Percentiles rank a stretch among this genome's conserved stretches.
These are phyloP conservation scores for Dissophora ornata DNA, from an alignment of 192 early-diverging fungal species.

Conservation along the genomic window DNA sequence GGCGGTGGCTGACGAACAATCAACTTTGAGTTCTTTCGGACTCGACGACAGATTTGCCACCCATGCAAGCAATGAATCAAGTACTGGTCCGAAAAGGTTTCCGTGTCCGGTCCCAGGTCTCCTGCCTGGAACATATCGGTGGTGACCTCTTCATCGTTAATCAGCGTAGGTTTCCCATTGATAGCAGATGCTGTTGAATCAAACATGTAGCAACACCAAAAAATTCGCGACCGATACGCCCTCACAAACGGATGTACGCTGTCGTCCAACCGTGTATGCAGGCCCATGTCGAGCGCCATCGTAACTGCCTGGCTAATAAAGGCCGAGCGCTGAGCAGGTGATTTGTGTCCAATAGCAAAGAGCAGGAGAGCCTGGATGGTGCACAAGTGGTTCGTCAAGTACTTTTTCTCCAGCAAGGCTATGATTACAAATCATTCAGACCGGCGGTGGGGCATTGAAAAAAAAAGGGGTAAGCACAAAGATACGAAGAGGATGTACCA, in stretches of 20 bases:
- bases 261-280: conserved; percentile 32
- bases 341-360: conserved; percentile 52
- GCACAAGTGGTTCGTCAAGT: conserved; percentile 47
- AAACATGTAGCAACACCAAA: conserved; percentile 50
- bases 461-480: no score
- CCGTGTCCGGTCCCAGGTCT: conserved; percentile 41
- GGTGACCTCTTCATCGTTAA: conserved; percentile 46
- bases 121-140: conserved; percentile 40
- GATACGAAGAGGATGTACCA: no score
- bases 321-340: conserved; percentile 42
- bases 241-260: conserved; percentile 18
- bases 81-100: conserved; percentile 48
- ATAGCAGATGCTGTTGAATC: conserved; percentile 48
- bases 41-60: conserved; percentile 42
- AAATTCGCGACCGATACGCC: conserved; percentile 39
- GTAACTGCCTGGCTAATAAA: conserved; percentile 53
- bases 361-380: conserved; percentile 42
- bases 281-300: conserved; percentile 50
- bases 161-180: conserved; percentile 38
- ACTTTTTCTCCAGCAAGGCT: conserved; percentile 49
- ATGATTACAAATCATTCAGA: not conserved
- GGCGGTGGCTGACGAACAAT: conserved; percentile 27
- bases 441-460: not conserved
- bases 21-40: conserved; percentile 49
- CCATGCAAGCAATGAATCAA: conserved; percentile 47